phyloP scores from a whole-genome alignment of 1,139 yeast species.

The Protomyces inundatus region DNA sequence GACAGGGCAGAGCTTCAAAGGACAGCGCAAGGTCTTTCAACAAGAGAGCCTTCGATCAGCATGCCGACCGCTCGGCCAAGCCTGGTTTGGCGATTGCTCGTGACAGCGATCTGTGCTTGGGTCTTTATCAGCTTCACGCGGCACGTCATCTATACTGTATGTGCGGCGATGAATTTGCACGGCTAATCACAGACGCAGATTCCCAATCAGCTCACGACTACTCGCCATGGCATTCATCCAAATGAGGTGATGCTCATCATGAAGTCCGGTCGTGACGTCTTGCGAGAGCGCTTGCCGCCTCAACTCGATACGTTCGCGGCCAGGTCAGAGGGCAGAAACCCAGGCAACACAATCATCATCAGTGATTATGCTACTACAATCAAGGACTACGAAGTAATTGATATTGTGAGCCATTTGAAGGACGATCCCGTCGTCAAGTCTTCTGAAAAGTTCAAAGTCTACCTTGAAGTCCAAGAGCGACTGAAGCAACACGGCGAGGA shows the following conservation, averaged over 20 bases:
- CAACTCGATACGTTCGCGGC: slow-evolving; percentile 21
- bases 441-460: neutral
- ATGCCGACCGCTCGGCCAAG: neutral
- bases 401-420: slow-evolving; percentile 1
- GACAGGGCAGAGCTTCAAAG: too few relatives aligned
- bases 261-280: slow-evolving; percentile 11
- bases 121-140: neutral
- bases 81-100: neutral
- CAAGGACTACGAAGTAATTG: neutral
- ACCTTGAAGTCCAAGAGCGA: neutral
- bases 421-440: neutral
- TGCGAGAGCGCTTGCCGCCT: slow-evolving; percentile 8
- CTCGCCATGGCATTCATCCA: neutral
- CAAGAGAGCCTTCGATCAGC: too few relatives aligned
- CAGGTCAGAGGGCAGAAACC: neutral
- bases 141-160: neutral
- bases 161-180: neutral
- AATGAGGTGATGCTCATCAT: slow-evolving; percentile 9
- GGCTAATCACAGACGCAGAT: neutral
- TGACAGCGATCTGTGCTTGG: neutral
- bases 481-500: neutral
- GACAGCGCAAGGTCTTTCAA: too few relatives aligned
- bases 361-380: neutral
- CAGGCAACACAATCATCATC: slow-evolving; percentile 5
- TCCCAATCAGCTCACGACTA: neutral